A percentile compares a stretch with the other conserved stretches of the same genome.
Conservation (phyloP, 2,329 filamentous ascomycete genomes). For the Fusarium sororula region DNA sequence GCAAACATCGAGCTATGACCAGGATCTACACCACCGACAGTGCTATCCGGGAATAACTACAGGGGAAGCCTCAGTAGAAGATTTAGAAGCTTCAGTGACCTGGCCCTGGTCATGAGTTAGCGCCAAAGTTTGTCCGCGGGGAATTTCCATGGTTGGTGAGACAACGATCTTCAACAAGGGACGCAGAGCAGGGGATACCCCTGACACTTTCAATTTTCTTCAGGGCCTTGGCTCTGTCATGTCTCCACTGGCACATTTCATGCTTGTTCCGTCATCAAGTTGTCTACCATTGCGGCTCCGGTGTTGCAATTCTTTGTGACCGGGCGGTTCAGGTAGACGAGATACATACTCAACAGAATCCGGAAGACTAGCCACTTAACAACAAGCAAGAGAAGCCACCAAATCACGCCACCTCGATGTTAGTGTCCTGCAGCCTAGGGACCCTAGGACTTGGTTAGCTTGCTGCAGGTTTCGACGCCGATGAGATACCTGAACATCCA, state of each 20-base stretch:
- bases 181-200: not conserved
- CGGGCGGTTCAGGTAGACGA: not conserved
- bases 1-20: not conserved
- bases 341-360: not conserved
- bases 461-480: not conserved
- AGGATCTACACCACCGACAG: not conserved
- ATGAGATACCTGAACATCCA: not conserved
- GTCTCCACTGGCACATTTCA: not conserved
- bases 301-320: not conserved
- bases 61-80: not conserved
- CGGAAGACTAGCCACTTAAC: not conserved
- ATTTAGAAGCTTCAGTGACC: not conserved
- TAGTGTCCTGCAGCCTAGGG: not conserved
- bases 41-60: conserved; percentile 14
- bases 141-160: conserved; percentile 14
- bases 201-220: not conserved
- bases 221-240: not conserved
- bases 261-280: not conserved
- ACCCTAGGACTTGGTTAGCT: not conserved
- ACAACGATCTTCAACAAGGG: conserved; percentile 28
- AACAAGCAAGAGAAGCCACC: not conserved
- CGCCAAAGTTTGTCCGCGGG: not conserved
- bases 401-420: not conserved
- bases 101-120: conserved; percentile 20
- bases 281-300: not conserved